Evolutionary conservation across 345 rosid species (phyloP).

Genomic region (Arabidopsis suecica): DNA sequence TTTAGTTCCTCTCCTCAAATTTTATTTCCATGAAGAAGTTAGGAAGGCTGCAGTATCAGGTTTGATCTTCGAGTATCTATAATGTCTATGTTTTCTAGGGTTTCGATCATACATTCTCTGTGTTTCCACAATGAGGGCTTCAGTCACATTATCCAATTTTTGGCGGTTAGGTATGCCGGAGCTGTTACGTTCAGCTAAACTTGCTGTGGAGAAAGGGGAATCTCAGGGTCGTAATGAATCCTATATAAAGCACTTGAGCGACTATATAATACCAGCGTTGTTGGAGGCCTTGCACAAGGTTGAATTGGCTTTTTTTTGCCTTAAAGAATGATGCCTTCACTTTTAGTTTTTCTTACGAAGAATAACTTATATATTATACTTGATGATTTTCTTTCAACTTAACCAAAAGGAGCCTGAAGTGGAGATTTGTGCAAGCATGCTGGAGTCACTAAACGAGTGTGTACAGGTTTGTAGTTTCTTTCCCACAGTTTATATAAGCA

Average conservation of each 20-base stretch:
- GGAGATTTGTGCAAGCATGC: conserved; percentile 71
- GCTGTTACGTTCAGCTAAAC: conserved; percentile 66
- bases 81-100: conserved; percentile 20
- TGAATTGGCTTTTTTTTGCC: not conserved
- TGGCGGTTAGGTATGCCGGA: conserved; percentile 65
- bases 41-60: conserved; percentile 87
- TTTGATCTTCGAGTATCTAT: conserved; percentile 30
- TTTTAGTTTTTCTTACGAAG: conserved; percentile 13
- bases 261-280: conserved; percentile 66
- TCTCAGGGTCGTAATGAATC: conserved; percentile 67
- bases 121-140: not conserved
- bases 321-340: not conserved
- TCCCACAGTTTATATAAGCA: not conserved
- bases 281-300: conserved; percentile 81
- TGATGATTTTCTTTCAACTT: conserved; percentile 17
- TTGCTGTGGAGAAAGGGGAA: conserved; percentile 69
- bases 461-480: conserved; percentile 57
- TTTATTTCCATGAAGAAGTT: conserved; percentile 80
- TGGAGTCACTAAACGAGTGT: conserved; percentile 74
- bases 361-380: not conserved
- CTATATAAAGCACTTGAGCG: conserved; percentile 66
- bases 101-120: conserved; percentile 14
- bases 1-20: conserved; percentile 73
- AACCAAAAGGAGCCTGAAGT: conserved; percentile 67
- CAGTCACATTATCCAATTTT: not conserved